Evolutionary conservation across 2,329 filamentous ascomycete genomes (phyloP), one percentile per base, ranked within the genome.

Genomic region (Gnomoniopsis sp.): DNA sequence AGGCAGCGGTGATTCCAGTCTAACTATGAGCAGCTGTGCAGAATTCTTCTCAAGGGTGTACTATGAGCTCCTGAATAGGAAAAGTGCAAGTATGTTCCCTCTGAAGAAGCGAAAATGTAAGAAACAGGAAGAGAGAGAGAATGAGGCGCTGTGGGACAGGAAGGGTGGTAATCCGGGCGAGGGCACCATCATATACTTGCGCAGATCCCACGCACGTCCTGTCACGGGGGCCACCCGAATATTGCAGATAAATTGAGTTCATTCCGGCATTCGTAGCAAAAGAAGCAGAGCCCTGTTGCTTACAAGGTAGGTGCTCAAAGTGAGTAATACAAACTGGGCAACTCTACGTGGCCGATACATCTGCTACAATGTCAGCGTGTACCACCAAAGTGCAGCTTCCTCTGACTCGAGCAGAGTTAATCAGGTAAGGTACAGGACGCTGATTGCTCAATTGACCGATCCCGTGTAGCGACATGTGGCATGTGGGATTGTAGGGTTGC

Each of bases 121-220:
- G 38, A 23, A 53, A 33, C n/a, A 53, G 33, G 52, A 54, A 38
- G 49, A 21, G 14, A 49, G 59, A 47, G 30, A 22, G 49, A 38
- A 44, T 22, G 44, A 49, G 49, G 56, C 56, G 48, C 49, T 48
- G 49, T 61, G 43, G 56, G 53, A 61, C 56, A 49, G 44, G 46
- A 44, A n/a, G 21, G 57, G 50, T 43, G 47, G 51, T 46, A 47
- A 47, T 34, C 50, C 38, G 47, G 49, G 36, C 33, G 22, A 49
- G 26, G 53, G 10, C 49, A 61, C 59, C 58, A 48, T 33, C 47
- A 56, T 59, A 59, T 61, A 61, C 48, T 34, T 56, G 22, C 53
- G 52, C 50, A 52, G 55, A 55, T 58, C 55, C 49, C n/a, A 46
- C n/a, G 3, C 57, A 46, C 26, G 17, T 33, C 43, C 21, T 30